Evolutionary conservation across 148 eudicot species (phyloP).

Genomic region (Bassia scoparia): DNA sequence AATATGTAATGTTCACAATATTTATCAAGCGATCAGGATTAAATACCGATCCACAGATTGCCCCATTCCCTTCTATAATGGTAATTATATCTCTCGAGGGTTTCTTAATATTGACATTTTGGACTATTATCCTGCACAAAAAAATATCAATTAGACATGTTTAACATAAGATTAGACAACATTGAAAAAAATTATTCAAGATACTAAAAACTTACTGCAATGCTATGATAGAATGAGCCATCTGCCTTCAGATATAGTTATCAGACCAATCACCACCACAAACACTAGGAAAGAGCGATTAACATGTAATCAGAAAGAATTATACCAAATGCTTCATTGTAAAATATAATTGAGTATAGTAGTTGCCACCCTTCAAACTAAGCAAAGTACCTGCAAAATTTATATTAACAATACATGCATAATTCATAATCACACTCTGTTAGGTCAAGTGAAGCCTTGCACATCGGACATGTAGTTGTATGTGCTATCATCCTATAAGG

Average conservation of each 20-base stretch:
- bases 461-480: slow-evolving; percentile 57
- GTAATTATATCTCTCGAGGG: slow-evolving; percentile 56
- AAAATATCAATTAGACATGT: background rate
- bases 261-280: slow-evolving; percentile 53
- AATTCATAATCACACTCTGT: slow-evolving; percentile 30
- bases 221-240: slow-evolving; percentile 42
- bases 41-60: slow-evolving; percentile 60
- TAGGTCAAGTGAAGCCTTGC: slow-evolving; percentile 38
- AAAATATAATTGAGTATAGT: background rate
- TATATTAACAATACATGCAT: slow-evolving; percentile 41
- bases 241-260: slow-evolving; percentile 43
- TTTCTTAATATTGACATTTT: slow-evolving; percentile 46
- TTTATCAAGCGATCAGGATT: background rate
- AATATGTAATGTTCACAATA: background rate
- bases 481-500: slow-evolving; percentile 47
- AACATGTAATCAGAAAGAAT: background rate
- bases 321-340: background rate
- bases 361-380: background rate
- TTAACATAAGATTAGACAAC: background rate
- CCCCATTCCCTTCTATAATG: slow-evolving; percentile 73
- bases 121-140: slow-evolving; percentile 35
- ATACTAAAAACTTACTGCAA: slow-evolving; percentile 39
- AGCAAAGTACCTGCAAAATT: slow-evolving; percentile 44
- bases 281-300: slow-evolving; percentile 39
- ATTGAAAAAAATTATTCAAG: slow-evolving; percentile 28